Evolutionary conservation across 192 early-diverging fungal species (phyloP).

Genomic region (Linnemannia zychae): DNA sequence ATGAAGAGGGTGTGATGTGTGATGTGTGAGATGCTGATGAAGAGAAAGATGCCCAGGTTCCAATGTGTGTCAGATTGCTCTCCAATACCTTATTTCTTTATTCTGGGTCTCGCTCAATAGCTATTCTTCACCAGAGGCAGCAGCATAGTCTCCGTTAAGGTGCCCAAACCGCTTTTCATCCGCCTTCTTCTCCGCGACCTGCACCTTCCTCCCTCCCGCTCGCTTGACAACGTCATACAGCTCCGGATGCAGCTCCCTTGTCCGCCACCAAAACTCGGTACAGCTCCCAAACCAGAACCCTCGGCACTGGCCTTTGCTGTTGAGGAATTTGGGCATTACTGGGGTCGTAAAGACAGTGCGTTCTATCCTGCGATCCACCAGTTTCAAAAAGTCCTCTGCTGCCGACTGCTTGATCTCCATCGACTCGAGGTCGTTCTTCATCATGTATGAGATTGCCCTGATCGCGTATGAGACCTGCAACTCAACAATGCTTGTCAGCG

Average conservation of each 20-base stretch:
- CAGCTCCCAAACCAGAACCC: conserved; percentile 47
- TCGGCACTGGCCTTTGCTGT: conserved; percentile 37
- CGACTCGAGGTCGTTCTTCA: conserved; percentile 35
- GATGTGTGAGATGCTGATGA: too few species aligned
- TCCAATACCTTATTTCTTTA: too few species aligned
- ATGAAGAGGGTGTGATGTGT: background rate
- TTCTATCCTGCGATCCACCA: conserved; percentile 27
- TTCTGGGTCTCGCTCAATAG: background rate
- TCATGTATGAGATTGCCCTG: conserved; percentile 40
- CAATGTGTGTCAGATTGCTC: too few species aligned
- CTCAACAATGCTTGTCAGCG: conserved; percentile 30
- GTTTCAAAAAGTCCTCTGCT: conserved; percentile 32
- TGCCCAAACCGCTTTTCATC: background rate
- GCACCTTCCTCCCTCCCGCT: background rate
- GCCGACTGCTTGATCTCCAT: conserved; percentile 47
- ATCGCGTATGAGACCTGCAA: conserved; percentile 43
- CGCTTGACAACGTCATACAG: conserved; percentile 13
- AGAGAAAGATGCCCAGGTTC: too few species aligned
- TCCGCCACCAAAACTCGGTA: conserved; percentile 49
- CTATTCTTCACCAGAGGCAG: background rate
- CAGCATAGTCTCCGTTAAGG: background rate
- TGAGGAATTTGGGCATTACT: conserved; percentile 32
- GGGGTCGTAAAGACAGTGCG: conserved; percentile 33
- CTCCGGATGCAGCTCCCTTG: conserved; percentile 28
- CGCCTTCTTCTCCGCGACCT: background rate